Base-by-base conservation (phyloP, 2,329 filamentous ascomycete genomes). In the Pochonia chlamydosporia region DNA sequence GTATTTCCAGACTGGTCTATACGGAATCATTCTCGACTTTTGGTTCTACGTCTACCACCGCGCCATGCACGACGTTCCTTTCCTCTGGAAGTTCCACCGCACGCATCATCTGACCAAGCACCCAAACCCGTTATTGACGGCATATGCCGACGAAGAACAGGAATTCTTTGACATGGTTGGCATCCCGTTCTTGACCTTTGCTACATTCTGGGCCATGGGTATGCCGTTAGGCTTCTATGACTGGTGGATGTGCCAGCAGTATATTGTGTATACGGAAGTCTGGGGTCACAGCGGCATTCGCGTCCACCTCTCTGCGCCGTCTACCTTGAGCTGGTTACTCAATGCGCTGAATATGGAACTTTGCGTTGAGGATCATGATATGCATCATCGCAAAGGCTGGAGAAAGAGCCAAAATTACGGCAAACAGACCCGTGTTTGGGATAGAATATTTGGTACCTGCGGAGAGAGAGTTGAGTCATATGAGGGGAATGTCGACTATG, bases 71-170 rank as follows among this genome's bases (percentile, higher is more conserved):
- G 68, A 72, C 44, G 43, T 67, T 7, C 56, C 61, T 25, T 56
- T 51, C 3, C 59, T 72, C 16, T 72, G 69, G 69, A 62, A 67
- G 39, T 71, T 64, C 46, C 69, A 72, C 58, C 64, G 67, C 45
- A 71, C 68, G 1, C 69, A 72, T 46, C 69, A 72, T 51, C 55
- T 71, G 3, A 70, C 69, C 37, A 72, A 72, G 49, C 69, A 72
- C 45, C 69, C 69, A 3, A 70, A 68, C 30, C 44, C 44, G 8
- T 2, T 42, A 28, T 35, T 50, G 5, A 5, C 48, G 3, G 44
- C 44, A 3, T 72, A 71, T 54, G 67, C 69, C 40, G 69, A 71
- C 43, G 46, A 54, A 10, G 68, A 68, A 49, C 69, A 72, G 49
- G 68, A 71, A 41, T 54, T 71, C 11, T 63, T 69, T 46, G 68